Conservation (phyloP, 495 filamentous ascomycete genomes). For the Glarea lozoyensis region DNA sequence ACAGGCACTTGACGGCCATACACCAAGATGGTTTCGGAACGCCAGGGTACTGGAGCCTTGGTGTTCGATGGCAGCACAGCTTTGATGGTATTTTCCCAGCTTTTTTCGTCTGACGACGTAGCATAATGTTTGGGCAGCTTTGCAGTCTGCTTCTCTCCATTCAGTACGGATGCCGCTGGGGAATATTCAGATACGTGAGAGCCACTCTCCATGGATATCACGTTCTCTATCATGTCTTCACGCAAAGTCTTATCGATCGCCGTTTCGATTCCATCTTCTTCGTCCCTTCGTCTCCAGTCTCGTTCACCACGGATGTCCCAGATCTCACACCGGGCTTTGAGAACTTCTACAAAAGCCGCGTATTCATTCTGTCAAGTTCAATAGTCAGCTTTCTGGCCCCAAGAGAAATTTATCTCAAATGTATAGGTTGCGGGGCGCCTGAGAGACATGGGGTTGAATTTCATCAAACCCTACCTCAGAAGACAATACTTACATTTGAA, state of each 20-base stretch:
- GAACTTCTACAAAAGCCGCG: slow-evolving; percentile 54
- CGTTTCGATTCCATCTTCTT: slow-evolving; percentile 9
- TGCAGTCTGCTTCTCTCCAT: background rate
- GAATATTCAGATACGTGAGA: background rate
- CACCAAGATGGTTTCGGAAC: slow-evolving; percentile 38
- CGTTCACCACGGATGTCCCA: slow-evolving; percentile 61
- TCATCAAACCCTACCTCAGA: too few relatives aligned
- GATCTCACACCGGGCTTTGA: slow-evolving; percentile 59
- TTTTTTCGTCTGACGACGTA: slow-evolving; percentile 6
- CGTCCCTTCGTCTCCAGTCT: slow-evolving; percentile 54
- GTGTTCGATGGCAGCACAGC: slow-evolving; percentile 10
- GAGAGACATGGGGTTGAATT: too few relatives aligned
- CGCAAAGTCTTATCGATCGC: slow-evolving; percentile 10
- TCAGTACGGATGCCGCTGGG: background rate
- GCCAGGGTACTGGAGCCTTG: slow-evolving; percentile 30
- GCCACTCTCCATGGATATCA: slow-evolving; percentile 1
- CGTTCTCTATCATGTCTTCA: slow-evolving; percentile 1
- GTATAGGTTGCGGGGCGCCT: too few relatives aligned
- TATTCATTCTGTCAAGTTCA: too few relatives aligned
- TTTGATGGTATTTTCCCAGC: slow-evolving; percentile 7
- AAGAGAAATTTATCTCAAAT: too few relatives aligned
- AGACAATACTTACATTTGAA: too few relatives aligned
- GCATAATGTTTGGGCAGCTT: slow-evolving; percentile 10
- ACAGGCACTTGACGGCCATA: slow-evolving; percentile 51
- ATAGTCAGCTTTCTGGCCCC: too few relatives aligned